Conservation (phyloP, 2,329 filamentous ascomycete genomes). For the Diaporthe ilicicola region DNA sequence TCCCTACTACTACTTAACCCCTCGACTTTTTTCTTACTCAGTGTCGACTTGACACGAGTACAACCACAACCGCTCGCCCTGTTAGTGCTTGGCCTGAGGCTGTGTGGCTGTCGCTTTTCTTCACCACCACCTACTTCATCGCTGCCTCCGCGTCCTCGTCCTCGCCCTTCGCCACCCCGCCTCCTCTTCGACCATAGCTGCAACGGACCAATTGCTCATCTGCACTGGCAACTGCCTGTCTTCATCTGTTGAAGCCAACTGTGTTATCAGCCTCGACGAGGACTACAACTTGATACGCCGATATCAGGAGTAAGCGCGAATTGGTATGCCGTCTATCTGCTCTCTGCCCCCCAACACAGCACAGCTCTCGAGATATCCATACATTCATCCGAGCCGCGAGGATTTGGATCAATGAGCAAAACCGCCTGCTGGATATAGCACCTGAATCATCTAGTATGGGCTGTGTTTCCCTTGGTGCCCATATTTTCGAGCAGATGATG, state of each 20-base stretch:
- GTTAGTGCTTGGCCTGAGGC: not conserved
- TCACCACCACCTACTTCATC: not conserved
- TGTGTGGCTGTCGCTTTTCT: not conserved
- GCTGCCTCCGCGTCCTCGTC: not conserved
- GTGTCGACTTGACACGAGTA: not conserved
- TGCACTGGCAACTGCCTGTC: not conserved
- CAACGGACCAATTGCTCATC: not conserved
- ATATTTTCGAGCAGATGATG: not conserved
- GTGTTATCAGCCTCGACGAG: not conserved
- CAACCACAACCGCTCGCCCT: not conserved
- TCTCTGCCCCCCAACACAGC: not conserved
- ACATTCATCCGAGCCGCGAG: not conserved
- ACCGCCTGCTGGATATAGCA: not conserved
- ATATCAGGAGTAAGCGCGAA: constrained; percentile 1
- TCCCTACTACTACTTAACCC: not conserved
- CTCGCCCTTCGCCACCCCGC: not conserved
- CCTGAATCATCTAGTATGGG: not conserved
- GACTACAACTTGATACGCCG: not conserved
- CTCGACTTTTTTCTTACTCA: not conserved
- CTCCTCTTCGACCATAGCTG: not conserved
- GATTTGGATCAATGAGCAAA: too few species aligned
- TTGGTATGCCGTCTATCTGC: not conserved
- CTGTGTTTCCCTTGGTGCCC: not conserved
- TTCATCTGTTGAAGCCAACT: not conserved
- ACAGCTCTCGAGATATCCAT: not conserved